Percentiles rank a stretch among this genome's conserved stretches.
Evolutionary conservation across 2,329 filamentous ascomycete species (phyloP).

Genomic region (Xylaria hypoxylon): DNA sequence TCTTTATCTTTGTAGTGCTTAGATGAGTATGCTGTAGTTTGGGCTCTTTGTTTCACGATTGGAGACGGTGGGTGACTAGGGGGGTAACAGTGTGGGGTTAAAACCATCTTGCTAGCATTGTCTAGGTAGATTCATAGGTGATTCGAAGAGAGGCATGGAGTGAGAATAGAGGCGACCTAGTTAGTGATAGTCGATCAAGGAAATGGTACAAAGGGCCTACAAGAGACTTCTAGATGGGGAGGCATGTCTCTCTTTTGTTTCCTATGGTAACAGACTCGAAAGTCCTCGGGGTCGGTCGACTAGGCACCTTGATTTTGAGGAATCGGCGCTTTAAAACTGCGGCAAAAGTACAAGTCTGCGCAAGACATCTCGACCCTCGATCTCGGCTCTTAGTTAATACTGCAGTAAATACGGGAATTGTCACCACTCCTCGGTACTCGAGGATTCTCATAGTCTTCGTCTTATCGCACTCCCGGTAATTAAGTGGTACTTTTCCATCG

Average conservation of each 20-base stretch:
- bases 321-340: not conserved
- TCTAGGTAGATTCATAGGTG: not conserved
- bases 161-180: not conserved
- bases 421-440: not conserved
- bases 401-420: not conserved
- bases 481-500: not conserved
- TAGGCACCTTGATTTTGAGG: slow-evolving; percentile 8
- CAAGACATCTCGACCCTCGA: slow-evolving; percentile 1
- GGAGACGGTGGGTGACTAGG: not conserved
- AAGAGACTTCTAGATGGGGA: slow-evolving; percentile 23
- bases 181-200: not conserved
- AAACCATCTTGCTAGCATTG: not conserved
- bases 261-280: slow-evolving; percentile 20
- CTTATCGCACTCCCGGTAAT: not conserved
- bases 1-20: too few relatives aligned
- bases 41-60: not conserved
- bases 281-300: slow-evolving; percentile 8
- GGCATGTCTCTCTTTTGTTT: slow-evolving; percentile 4
- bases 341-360: slow-evolving; percentile 7
- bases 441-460: not conserved
- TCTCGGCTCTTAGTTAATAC: not conserved
- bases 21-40: too few relatives aligned
- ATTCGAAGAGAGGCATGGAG: not conserved
- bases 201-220: not conserved
- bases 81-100: not conserved